These are phyloP conservation scores for Cubamyces lactineus DNA, from an alignment of 768 basidiomycete species.

Conservation along the genomic window DNA sequence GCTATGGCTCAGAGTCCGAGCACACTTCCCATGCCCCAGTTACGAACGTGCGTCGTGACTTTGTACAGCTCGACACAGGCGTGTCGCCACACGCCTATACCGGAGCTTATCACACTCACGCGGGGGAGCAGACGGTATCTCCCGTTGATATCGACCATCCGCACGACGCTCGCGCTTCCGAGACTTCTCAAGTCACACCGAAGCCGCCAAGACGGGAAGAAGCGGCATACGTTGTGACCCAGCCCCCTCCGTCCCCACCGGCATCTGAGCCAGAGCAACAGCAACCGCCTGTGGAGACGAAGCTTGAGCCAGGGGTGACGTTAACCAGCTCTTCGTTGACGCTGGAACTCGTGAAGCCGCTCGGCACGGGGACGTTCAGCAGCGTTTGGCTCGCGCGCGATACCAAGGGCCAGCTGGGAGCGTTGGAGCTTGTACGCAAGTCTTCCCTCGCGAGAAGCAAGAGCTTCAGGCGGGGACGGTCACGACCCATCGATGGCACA, in stretches of 20 bases:
- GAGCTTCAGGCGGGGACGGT: slow-evolving; percentile 26
- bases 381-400: slow-evolving; percentile 71
- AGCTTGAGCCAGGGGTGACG: slow-evolving; percentile 18
- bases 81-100: slow-evolving; percentile 10
- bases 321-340: slow-evolving; percentile 28
- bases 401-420: slow-evolving; percentile 26
- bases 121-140: slow-evolving; percentile 15
- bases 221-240: slow-evolving; percentile 10
- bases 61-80: slow-evolving; percentile 20
- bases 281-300: background rate
- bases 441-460: slow-evolving; percentile 30
- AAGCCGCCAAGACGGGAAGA: slow-evolving; percentile 10
- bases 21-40: slow-evolving; percentile 16
- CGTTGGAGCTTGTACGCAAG: slow-evolving; percentile 33
- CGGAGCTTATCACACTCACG: slow-evolving; percentile 3
- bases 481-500: slow-evolving; percentile 23
- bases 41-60: slow-evolving; percentile 25
- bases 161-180: background rate
- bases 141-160: slow-evolving; percentile 14
- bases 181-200: slow-evolving; percentile 6
- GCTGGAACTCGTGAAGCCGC: slow-evolving; percentile 52
- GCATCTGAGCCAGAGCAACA: slow-evolving; percentile 17
- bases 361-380: slow-evolving; percentile 77
- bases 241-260: slow-evolving; percentile 19
- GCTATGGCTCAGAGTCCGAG: slow-evolving; percentile 37